Base-by-base conservation (phyloP, 2,329 filamentous ascomycete genomes). In the Colletotrichum limetticola region DNA sequence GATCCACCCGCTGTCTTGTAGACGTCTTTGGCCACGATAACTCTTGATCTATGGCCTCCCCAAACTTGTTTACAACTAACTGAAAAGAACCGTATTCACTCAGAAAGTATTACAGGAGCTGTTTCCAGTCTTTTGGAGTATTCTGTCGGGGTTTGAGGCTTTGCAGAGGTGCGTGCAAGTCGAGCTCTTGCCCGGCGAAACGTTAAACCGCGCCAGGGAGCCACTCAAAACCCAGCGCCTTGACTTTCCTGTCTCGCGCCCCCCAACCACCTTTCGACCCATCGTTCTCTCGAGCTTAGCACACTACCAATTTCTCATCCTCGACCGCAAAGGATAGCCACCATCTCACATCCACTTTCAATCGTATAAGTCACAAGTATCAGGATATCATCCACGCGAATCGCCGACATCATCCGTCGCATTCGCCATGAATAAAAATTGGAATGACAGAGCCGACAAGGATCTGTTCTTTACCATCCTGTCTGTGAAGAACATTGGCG, bases 391-490 rank as follows among this genome's bases (percentile, higher is more conserved):
- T 5, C 58, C 67, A 52, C 46, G 26, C 66, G 53, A 55, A 64
- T 74, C 56, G 30, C 76, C 64, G 66, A 72, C 46, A 53, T 49
- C 35, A 52, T 53, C 37, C 53, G 8, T 63, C 74, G 71, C 74
- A 76, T 75, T 75, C 77, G 85, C 82, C 78, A 90, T 89, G 82
- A 89, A 84, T 80, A 91, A 90, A 82, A 89, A 89, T 78, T 91
- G 88, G 89, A 89, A 87, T 77, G 89, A 91, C 76, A 85, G 88
- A 71, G 89, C 89, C 74, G 89, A 91, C 77, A 90, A 89, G 78
- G 89, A 91, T 78, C 83, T 91, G 59, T 91, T 91, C 83, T 91
- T 91, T 77, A 90, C 89, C 66, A 91, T 91, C 72, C 81, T 91
- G 52, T 89, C 87, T 4, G 87, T 90, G 61, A 91, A 91, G 82